phyloP scores from a whole-genome alignment of 179 eudicot genomes.

The Silene noctiflora region DNA sequence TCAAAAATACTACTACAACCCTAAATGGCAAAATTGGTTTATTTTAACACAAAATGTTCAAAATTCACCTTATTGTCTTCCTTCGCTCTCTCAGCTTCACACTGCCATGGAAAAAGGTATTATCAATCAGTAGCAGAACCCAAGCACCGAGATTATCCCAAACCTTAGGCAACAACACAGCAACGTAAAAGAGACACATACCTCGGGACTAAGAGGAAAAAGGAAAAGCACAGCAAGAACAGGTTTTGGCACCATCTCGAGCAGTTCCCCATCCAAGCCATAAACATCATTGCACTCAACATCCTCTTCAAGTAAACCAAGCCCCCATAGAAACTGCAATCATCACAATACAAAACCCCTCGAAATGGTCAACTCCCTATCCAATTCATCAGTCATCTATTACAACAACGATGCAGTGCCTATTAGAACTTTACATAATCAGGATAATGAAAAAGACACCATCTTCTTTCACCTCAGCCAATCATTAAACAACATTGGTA shows the following conservation, averaged over 20 bases:
- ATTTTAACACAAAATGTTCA: neutral
- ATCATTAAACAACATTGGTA: too few species aligned
- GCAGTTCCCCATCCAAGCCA: constrained; percentile 80
- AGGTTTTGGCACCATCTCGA: constrained; percentile 90
- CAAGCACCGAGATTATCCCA: neutral
- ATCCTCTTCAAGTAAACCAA: constrained; percentile 67
- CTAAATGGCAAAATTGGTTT: neutral
- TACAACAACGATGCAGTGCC: neutral
- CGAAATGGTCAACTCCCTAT: neutral
- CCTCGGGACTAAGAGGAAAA: constrained; percentile 61
- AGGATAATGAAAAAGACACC: too few species aligned
- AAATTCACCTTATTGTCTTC: constrained; percentile 62
- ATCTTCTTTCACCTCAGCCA: too few species aligned
- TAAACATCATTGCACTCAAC: constrained; percentile 92
- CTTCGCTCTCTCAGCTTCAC: constrained; percentile 73
- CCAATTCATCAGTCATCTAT: neutral
- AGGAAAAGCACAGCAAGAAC: constrained; percentile 88
- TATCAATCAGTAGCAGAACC: neutral
- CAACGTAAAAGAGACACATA: constrained; percentile 5
- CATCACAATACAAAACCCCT: constrained; percentile 16
- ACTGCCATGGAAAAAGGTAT: constrained; percentile 38
- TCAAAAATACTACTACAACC: neutral
- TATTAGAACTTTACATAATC: too few species aligned
- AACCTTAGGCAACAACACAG: constrained; percentile 9
- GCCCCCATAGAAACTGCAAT: constrained; percentile 85